A percentile compares a stretch with the other conserved stretches of the same genome.
phyloP scores from a whole-genome alignment of 2,329 filamentous ascomycete genomes.

The Fusarium fujikuroi region DNA sequence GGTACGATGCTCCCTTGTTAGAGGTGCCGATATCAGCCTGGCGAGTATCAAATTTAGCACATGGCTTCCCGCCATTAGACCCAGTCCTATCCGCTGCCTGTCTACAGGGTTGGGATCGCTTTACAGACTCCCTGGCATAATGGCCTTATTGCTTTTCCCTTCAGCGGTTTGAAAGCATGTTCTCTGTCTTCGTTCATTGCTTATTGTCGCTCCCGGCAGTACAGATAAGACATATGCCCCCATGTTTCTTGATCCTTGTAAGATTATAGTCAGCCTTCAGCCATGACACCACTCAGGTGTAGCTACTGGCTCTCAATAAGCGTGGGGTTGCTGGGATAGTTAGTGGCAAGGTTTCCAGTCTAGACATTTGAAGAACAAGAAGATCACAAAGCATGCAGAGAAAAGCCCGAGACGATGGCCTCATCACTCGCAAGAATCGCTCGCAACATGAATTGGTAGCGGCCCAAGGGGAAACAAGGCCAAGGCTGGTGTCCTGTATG shows the following conservation, averaged over 20 bases:
- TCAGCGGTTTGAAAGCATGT: constrained; percentile 24
- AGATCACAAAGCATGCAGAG: constrained; percentile 29
- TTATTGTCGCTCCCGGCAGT: constrained; percentile 33
- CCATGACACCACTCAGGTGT: constrained; percentile 39
- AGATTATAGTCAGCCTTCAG: constrained; percentile 29
- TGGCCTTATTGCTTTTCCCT: constrained; percentile 28
- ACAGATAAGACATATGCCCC: background rate
- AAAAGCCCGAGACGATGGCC: constrained; percentile 41
- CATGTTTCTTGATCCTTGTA: constrained; percentile 23
- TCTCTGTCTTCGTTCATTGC: constrained; percentile 20
- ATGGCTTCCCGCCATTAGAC: constrained; percentile 39
- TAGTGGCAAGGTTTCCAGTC: constrained; percentile 37
- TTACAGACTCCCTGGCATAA: constrained; percentile 30
- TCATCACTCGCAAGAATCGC: constrained; percentile 40
- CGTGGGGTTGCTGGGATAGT: constrained; percentile 43
- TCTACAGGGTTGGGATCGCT: constrained; percentile 23
- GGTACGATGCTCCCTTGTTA: constrained; percentile 2
- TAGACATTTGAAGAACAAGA: constrained; percentile 32
- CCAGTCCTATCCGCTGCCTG: constrained; percentile 8
- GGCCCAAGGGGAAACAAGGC: constrained; percentile 28
- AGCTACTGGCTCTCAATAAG: constrained; percentile 37
- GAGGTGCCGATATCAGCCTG: constrained; percentile 33
- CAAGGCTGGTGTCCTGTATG: constrained; percentile 16
- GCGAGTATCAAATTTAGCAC: constrained; percentile 36
- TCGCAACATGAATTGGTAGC: constrained; percentile 39